Percentiles rank a stretch among this genome's conserved stretches.
phyloP scores from a whole-genome alignment of 1,284 basidiomycete genomes.

The Ganoderma sinense region DNA sequence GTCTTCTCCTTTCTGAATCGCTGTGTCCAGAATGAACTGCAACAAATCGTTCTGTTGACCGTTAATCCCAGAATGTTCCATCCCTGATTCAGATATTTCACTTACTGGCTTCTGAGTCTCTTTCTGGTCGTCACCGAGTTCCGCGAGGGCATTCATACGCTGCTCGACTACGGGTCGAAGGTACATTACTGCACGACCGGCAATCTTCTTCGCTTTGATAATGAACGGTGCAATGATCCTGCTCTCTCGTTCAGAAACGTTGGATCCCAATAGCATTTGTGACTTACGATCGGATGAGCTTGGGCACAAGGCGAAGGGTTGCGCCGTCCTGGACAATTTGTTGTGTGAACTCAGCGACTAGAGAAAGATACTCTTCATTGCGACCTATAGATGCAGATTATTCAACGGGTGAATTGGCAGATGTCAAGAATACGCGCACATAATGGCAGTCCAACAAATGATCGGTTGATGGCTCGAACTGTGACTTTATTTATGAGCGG shows the following conservation, averaged over 20 bases:
- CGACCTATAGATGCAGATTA: slow-evolving; percentile 11
- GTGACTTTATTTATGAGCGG: slow-evolving; percentile 14
- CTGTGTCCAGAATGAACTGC: slow-evolving; percentile 51
- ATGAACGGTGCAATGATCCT: background rate
- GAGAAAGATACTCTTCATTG: slow-evolving; percentile 20
- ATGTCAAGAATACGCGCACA: slow-evolving; percentile 37
- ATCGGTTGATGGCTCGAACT: slow-evolving; percentile 46
- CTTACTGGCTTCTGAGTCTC: background rate
- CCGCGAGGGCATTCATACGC: background rate
- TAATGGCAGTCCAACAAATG: slow-evolving; percentile 53
- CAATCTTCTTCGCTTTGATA: background rate
- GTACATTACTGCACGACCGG: background rate
- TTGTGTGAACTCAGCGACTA: slow-evolving; percentile 17
- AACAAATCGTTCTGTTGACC: slow-evolving; percentile 54
- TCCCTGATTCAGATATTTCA: too few species aligned
- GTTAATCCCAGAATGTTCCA: too few species aligned
- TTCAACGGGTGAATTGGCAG: background rate
- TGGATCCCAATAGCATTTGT: too few species aligned
- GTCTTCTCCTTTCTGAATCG: slow-evolving; percentile 39
- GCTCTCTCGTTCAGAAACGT: background rate
- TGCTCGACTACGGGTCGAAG: background rate
- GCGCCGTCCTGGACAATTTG: slow-evolving; percentile 17
- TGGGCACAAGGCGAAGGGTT: slow-evolving; percentile 14
- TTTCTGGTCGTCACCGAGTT: background rate
- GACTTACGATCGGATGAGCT: too few species aligned